Conservation (phyloP, 1,139 yeast genomes). For the Geotrichum candidum region DNA sequence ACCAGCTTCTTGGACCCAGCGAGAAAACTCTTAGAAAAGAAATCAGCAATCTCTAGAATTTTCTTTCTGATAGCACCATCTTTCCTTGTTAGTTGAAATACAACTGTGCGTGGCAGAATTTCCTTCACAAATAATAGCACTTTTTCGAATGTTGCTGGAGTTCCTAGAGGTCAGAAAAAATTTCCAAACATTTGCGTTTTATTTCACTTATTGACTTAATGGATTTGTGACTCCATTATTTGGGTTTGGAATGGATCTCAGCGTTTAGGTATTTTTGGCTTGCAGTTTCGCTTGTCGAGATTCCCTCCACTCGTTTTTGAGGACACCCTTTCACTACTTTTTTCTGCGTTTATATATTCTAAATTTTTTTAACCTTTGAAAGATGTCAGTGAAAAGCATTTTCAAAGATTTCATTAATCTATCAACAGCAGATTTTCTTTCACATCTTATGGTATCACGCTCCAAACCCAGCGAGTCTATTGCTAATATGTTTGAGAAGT, state of each 20-base stretch:
- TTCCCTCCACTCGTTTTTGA: too few species aligned
- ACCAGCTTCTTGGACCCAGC: not conserved
- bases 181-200: not conserved
- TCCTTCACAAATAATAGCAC: not conserved
- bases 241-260: too few species aligned
- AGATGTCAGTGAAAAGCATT: too few species aligned
- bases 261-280: not conserved
- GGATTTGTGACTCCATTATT: too few species aligned
- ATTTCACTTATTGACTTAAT: not conserved
- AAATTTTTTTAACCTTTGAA: too few species aligned
- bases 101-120: not conserved
- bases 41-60: not conserved
- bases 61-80: not conserved
- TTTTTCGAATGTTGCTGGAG: not conserved
- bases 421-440: too few species aligned
- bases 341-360: too few species aligned
- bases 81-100: not conserved
- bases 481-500: too few species aligned
- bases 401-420: too few species aligned
- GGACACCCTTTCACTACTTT: too few species aligned
- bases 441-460: too few species aligned
- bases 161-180: not conserved
- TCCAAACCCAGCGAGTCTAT: too few species aligned
- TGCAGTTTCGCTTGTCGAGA: not conserved
- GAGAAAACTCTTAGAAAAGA: not conserved